Evolutionary conservation across 257 asterid species (phyloP).

Genomic region (Solanum gracilifrons): DNA sequence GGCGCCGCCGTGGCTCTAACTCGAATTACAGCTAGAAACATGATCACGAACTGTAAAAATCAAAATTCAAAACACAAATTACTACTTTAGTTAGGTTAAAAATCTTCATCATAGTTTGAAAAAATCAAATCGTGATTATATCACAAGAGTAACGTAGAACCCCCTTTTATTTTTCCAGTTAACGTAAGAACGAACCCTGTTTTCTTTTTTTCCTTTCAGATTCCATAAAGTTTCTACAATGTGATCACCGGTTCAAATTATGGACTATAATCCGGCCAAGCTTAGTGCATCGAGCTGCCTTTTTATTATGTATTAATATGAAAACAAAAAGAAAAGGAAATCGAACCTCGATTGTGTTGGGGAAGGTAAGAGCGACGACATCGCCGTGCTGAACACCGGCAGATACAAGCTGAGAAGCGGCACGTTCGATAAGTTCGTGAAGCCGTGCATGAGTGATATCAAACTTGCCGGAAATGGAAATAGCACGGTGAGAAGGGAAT

Average conservation of each 20-base stretch:
- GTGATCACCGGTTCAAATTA: not conserved
- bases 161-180: not conserved
- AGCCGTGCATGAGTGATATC: slow-evolving; percentile 59
- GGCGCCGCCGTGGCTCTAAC: slow-evolving; percentile 94
- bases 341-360: slow-evolving; percentile 77
- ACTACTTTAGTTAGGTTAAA: not conserved
- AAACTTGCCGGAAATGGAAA: slow-evolving; percentile 55
- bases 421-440: slow-evolving; percentile 42
- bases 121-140: not conserved
- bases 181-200: not conserved
- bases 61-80: not conserved
- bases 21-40: slow-evolving; percentile 80
- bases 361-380: slow-evolving; percentile 86
- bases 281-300: not conserved
- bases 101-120: not conserved
- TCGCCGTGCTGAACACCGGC: slow-evolving; percentile 79
- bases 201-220: not conserved
- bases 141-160: not conserved
- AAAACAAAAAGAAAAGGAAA: not conserved
- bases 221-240: not conserved
- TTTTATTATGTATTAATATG: too few relatives aligned
- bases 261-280: not conserved
- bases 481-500: slow-evolving; percentile 56
- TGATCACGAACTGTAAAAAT: slow-evolving; percentile 59
- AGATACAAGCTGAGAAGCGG: slow-evolving; percentile 63